Evolutionary conservation across 2,329 filamentous ascomycete genomes (phyloP).

Genomic region (Nigrograna mackinnonii): DNA sequence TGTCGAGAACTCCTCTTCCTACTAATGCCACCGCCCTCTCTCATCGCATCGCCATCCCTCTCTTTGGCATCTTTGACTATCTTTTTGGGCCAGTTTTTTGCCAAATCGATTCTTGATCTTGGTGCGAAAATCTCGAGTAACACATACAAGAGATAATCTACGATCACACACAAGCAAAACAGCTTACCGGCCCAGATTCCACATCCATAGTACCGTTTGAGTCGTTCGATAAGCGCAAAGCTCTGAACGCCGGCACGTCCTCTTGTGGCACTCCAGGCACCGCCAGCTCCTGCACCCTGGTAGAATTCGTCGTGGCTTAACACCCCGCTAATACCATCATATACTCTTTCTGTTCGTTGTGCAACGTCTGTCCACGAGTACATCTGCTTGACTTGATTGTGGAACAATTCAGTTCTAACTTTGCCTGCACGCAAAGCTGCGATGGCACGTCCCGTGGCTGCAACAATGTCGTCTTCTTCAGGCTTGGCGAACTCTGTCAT

Average conservation of each 20-base stretch:
- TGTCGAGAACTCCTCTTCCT: conserved; percentile 33
- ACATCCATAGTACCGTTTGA: conserved; percentile 97
- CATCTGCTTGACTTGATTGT: conserved; percentile 97
- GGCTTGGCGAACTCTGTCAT: conserved; percentile 98
- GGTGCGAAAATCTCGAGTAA: conserved; percentile 88
- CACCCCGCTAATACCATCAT: conserved; percentile 88
- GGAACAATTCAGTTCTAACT: conserved; percentile 89
- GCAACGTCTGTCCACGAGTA: conserved; percentile 98
- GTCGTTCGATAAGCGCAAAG: conserved; percentile 88
- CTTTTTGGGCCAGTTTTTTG: conserved; percentile 90
- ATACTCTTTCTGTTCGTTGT: conserved; percentile 89
- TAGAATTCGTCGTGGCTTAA: conserved; percentile 88
- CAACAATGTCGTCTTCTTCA: conserved; percentile 92
- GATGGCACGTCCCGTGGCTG: conserved; percentile 87
- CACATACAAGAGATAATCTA: conserved; percentile 91
- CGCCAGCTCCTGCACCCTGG: conserved; percentile 72
- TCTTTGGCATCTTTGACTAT: conserved; percentile 13
- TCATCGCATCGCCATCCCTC: conserved; percentile 12
- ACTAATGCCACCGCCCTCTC: conserved; percentile 12
- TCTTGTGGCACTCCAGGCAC: conserved; percentile 69
- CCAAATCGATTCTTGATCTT: conserved; percentile 82
- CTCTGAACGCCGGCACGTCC: conserved; percentile 74
- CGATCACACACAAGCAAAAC: conserved; percentile 90
- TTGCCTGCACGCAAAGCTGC: conserved; percentile 81
- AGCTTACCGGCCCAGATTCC: conserved; percentile 98